A percentile compares a stretch with the other conserved stretches of the same genome.
These are phyloP conservation scores for Saturnispora saitoi DNA, from an alignment of 805 yeast genomes.

Conservation along the genomic window DNA sequence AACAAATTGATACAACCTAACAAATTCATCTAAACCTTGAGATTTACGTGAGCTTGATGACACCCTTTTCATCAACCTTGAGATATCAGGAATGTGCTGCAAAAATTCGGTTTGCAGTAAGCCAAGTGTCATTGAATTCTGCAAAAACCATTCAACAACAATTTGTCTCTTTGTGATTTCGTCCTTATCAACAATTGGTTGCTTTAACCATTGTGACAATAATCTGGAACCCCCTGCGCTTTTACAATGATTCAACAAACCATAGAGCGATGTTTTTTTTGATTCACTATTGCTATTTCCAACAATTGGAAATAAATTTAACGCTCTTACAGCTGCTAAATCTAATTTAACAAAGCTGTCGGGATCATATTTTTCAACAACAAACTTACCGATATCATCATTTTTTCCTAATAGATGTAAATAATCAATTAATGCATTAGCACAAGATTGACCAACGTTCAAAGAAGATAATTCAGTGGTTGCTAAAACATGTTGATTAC, in stretches of 20 bases:
- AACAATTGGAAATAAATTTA: constrained; percentile 70
- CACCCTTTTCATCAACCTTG: constrained; percentile 65
- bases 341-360: constrained; percentile 85
- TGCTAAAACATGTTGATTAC: constrained; percentile 44
- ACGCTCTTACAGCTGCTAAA: constrained; percentile 78
- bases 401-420: constrained; percentile 54
- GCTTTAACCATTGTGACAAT: constrained; percentile 91
- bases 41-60: constrained; percentile 26
- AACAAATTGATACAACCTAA: constrained; percentile 77
- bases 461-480: constrained; percentile 45
- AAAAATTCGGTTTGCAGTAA: constrained; percentile 59
- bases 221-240: constrained; percentile 83
- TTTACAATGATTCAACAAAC: constrained; percentile 80
- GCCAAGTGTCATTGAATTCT: constrained; percentile 59
- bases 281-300: constrained; percentile 30
- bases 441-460: constrained; percentile 48
- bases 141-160: constrained; percentile 66
- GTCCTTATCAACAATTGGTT: constrained; percentile 65
- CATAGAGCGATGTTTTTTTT: constrained; percentile 53
- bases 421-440: constrained; percentile 62
- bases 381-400: constrained; percentile 44
- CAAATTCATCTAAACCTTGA: constrained; percentile 72
- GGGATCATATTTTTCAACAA: constrained; percentile 59
- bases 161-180: constrained; percentile 62
- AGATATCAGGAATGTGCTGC: constrained; percentile 72